Conservation (phyloP, 2,329 filamentous ascomycete species). For the Ilyonectria robusta region DNA sequence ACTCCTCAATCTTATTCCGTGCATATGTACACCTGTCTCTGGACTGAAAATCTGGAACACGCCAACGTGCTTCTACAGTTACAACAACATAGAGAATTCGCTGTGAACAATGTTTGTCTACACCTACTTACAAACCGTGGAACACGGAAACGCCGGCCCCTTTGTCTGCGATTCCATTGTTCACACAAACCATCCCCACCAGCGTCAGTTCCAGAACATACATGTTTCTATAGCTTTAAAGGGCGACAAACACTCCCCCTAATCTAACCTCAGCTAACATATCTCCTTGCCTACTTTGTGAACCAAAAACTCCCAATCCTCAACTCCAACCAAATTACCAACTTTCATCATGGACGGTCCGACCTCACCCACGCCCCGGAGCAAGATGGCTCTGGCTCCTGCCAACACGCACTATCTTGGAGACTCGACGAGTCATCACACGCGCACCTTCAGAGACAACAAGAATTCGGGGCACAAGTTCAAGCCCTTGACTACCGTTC, state of each 20-base stretch:
- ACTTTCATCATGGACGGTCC: background rate
- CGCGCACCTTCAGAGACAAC: background rate
- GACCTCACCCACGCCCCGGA: background rate
- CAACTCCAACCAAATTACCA: background rate
- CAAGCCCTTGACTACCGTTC: background rate
- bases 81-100: background rate
- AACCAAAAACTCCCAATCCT: no score
- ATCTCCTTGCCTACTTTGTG: no score
- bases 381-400: background rate
- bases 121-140: background rate
- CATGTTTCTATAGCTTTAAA: background rate
- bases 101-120: background rate
- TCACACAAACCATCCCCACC: slow-evolving; percentile 11
- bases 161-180: slow-evolving; percentile 25
- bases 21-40: no score
- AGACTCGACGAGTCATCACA: background rate
- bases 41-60: no score
- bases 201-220: background rate
- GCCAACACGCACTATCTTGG: background rate
- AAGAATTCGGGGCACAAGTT: background rate
- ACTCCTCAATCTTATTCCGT: no score
- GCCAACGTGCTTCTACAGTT: background rate
- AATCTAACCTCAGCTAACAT: no score
- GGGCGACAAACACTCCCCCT: background rate
- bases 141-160: slow-evolving; percentile 9